Conservation (phyloP, 768 basidiomycete species). For the Xerocomus spinulosus region DNA sequence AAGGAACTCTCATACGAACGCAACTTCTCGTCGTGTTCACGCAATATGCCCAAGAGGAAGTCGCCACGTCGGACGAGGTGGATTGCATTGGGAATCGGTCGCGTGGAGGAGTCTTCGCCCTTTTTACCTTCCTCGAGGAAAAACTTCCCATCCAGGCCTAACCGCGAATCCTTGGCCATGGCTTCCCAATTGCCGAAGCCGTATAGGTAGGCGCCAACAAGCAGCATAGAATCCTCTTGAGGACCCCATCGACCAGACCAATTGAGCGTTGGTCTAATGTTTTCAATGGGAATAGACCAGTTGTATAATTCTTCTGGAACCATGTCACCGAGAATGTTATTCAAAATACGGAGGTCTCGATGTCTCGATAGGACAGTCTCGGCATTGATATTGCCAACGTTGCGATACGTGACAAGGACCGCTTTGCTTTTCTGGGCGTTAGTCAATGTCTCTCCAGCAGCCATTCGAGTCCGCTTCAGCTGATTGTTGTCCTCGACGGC, state of each 20-base stretch:
- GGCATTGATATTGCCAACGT: constrained; percentile 92
- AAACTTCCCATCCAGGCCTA: constrained; percentile 87
- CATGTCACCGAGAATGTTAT: constrained; percentile 67
- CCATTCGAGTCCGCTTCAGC: constrained; percentile 69
- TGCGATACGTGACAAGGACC: constrained; percentile 85
- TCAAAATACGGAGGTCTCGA: constrained; percentile 85
- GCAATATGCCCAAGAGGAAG: constrained; percentile 79
- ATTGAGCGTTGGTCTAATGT: constrained; percentile 88
- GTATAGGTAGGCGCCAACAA: constrained; percentile 88
- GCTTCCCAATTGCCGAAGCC: constrained; percentile 98
- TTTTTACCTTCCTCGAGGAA: constrained; percentile 99
- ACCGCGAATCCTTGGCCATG: constrained; percentile 82
- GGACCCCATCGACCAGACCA: constrained; percentile 97
- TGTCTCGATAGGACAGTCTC: constrained; percentile 91
- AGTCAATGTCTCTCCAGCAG: constrained; percentile 82
- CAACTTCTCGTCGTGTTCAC: constrained; percentile 87
- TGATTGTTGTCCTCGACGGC: constrained; percentile 84
- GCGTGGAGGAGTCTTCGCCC: constrained; percentile 74
- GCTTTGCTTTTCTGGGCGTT: constrained; percentile 97
- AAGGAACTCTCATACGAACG: constrained; percentile 82
- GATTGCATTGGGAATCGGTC: constrained; percentile 95
- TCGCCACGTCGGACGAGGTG: constrained; percentile 97
- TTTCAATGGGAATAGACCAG: constrained; percentile 89
- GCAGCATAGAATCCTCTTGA: constrained; percentile 88
- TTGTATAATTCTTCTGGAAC: constrained; percentile 62